Evolutionary conservation across 192 early-diverging fungal genomes (phyloP).

Genomic region (Obelidium mucronatum): DNA sequence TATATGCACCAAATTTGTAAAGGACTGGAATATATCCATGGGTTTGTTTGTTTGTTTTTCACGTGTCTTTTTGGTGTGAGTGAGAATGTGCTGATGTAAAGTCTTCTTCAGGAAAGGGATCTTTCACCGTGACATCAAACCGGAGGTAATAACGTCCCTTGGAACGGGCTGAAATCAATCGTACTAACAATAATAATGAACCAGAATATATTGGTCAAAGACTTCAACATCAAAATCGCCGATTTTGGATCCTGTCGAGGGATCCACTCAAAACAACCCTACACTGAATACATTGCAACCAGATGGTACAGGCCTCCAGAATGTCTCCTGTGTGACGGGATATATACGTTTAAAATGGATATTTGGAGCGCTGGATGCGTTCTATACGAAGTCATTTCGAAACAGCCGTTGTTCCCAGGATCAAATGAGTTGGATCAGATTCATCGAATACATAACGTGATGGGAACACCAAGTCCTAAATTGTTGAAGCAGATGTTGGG

Average conservation of each 20-base stretch:
- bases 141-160: constrained; percentile 49
- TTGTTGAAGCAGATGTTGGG: constrained; percentile 61
- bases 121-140: constrained; percentile 71
- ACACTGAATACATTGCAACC: constrained; percentile 74
- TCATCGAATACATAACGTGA: constrained; percentile 63
- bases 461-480: constrained; percentile 63
- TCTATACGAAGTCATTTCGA: constrained; percentile 62
- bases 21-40: constrained; percentile 68
- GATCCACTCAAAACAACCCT: constrained; percentile 69
- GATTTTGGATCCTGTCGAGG: constrained; percentile 72
- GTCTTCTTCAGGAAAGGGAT: constrained; percentile 67
- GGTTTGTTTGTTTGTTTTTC: constrained; percentile 42
- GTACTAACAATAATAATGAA: constrained; percentile 19
- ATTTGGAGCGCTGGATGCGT: constrained; percentile 71
- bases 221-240: constrained; percentile 62
- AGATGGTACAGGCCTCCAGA: constrained; percentile 73
- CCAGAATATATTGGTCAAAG: constrained; percentile 65
- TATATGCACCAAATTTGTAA: constrained; percentile 66
- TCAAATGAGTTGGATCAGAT: constrained; percentile 69
- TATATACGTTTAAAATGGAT: constrained; percentile 68
- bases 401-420: constrained; percentile 66
- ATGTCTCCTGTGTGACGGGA: constrained; percentile 65
- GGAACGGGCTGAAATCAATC: neutral
- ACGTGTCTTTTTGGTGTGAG: neutral
- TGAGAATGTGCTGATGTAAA: constrained; percentile 6